Evolutionary conservation across 2,329 filamentous ascomycete genomes (phyloP), one percentile per base, ranked within the genome.

Genomic region (Fusarium sp.): DNA sequence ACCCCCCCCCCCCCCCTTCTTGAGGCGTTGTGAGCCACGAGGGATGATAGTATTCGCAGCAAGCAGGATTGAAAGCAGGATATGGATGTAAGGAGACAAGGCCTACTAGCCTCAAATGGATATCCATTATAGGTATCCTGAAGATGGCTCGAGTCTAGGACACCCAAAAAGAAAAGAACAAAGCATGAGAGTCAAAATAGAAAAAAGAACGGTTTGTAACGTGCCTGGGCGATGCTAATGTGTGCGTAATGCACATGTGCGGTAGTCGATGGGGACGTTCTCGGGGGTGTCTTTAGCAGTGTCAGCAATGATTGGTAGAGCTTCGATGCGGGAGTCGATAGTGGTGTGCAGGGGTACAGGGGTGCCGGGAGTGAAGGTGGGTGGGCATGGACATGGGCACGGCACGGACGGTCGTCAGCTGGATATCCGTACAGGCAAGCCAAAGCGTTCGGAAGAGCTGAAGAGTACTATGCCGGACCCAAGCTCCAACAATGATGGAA

Each of bases 281-380:
- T 58, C 41, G 55, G 59, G 60, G n/a, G 69, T 71, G 61, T 36
- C 59, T 67, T 43, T 71, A 71, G 47, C 13, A 29, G 11, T 7
- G 36, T 58, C 48, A 61, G 58, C 28, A 39, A 34, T 71, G 67
- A 71, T 71, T 71, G 69, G 69, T 41, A 51, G 38, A 12, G 22
- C 36, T 53, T 47, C 35, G 38, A 35, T 15, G 22, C 47, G 45
- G 53, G 40, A 49, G 63, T 64, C 61, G 40, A 68, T 71, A 59
- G 67, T 70, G 61, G 65, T 71, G 69, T 64, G 55, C 65, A 71
- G 67, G 69, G 69, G 69, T 64, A 53, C 65, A 71, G 67, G 69
- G 69, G 69, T 71, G 65, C 15, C 64, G 69, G 69, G 70, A 71
- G 64, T 68, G 64, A 32, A 19, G 28, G 12, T 34, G 31, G 11